Conservation (phyloP, 1,139 yeast genomes). For the Oligophagozyma castellii region DNA sequence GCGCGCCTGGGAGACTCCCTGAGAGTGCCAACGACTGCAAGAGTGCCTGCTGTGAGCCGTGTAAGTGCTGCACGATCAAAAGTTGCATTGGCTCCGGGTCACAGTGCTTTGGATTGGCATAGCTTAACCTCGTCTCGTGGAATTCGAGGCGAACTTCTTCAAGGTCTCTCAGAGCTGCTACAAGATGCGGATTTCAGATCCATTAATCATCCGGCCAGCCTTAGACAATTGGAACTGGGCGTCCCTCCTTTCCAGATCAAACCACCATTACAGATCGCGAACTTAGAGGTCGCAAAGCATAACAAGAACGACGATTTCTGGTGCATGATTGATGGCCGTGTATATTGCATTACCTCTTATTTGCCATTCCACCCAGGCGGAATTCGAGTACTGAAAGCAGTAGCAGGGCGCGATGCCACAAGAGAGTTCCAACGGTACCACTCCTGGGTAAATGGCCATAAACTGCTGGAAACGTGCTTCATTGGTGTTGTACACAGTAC, state of each 20-base stretch:
- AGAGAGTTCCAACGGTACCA: conserved; percentile 67
- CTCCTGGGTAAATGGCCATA: conserved; percentile 79
- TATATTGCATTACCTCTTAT: conserved; percentile 75
- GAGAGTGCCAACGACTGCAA: too few species aligned
- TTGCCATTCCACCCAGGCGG: conserved; percentile 92
- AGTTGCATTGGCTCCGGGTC: conserved; percentile 22
- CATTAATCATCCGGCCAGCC: conserved; percentile 7
- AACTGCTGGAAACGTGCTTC: conserved; percentile 64
- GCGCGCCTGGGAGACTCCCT: too few species aligned
- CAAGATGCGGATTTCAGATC: conserved; percentile 4
- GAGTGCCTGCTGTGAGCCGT: too few species aligned
- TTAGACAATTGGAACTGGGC: conserved; percentile 9
- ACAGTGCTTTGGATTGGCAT: conserved; percentile 24
- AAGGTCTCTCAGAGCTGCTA: conserved; percentile 9
- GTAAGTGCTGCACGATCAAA: conserved; percentile 17
- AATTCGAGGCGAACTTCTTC: conserved; percentile 11
- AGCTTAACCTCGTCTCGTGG: conserved; percentile 10
- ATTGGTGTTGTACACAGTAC: conserved; percentile 34
- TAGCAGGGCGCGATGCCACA: conserved; percentile 83
- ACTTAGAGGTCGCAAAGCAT: conserved; percentile 50
- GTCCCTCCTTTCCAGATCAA: conserved; percentile 16
- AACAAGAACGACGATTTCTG: conserved; percentile 44
- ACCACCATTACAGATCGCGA: conserved; percentile 39
- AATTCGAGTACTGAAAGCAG: conserved; percentile 46
- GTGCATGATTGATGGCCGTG: conserved; percentile 72